These are phyloP conservation scores for Hibiscus tridactylites DNA, from an alignment of 345 rosid genomes.

Conservation along the genomic window DNA sequence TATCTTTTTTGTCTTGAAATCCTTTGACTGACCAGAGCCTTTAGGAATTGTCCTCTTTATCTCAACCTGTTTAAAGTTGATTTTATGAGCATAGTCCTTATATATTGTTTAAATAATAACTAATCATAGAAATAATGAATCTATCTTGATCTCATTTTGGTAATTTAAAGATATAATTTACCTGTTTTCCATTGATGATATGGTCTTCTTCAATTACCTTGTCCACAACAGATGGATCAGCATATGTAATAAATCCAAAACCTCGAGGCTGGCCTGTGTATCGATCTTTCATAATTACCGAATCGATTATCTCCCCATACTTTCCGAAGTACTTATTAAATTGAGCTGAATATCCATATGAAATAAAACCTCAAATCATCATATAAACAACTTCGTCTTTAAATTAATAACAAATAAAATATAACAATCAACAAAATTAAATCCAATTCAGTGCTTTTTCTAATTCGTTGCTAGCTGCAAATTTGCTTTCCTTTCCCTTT, in stretches of 20 bases:
- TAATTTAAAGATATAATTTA: constrained; percentile 9
- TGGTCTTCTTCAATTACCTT: constrained; percentile 76
- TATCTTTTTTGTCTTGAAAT: constrained; percentile 80
- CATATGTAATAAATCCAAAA: constrained; percentile 83
- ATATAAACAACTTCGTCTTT: not conserved
- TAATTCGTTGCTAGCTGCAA: not conserved
- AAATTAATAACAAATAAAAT: not conserved
- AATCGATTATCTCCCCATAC: constrained; percentile 82
- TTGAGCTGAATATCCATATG: constrained; percentile 31
- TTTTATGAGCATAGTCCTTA: not conserved
- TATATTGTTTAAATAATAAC: not conserved
- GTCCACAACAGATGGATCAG: constrained; percentile 79
- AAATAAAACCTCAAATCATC: not conserved
- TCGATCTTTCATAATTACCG: constrained; percentile 90
- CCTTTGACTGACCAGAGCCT: constrained; percentile 63
- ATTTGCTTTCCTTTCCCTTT: not conserved
- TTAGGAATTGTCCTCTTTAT: constrained; percentile 91
- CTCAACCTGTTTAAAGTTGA: constrained; percentile 54
- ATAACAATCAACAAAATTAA: not conserved
- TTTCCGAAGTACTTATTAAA: constrained; percentile 70
- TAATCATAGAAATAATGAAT: not conserved
- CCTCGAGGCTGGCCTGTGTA: constrained; percentile 81
- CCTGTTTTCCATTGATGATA: constrained; percentile 80
- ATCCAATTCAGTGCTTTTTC: not conserved
- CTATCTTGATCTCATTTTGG: not conserved